Conservation (phyloP, 495 filamentous ascomycete genomes). For the Talaromyces trachyspermus region DNA sequence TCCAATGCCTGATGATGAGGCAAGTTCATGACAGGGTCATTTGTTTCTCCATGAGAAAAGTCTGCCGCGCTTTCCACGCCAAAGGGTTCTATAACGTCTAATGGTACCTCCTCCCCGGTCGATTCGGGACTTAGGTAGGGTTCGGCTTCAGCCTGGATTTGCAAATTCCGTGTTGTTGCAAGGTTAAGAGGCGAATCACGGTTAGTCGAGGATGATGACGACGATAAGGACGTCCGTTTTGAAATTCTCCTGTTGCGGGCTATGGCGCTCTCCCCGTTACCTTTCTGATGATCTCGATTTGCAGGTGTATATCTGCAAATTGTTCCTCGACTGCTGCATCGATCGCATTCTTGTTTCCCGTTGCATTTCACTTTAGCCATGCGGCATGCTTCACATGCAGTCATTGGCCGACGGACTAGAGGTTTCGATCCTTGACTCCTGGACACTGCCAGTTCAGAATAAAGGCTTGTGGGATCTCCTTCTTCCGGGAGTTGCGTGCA, state of each 20-base stretch:
- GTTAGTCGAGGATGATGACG: no score
- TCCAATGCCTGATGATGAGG: constrained; percentile 9
- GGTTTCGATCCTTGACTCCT: background rate
- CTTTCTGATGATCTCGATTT: constrained; percentile 1
- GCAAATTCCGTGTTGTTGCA: no score
- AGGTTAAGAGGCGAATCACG: no score
- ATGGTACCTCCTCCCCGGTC: no score
- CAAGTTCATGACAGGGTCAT: background rate
- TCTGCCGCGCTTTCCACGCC: background rate
- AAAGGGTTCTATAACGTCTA: background rate
- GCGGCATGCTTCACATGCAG: constrained; percentile 10
- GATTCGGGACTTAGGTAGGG: no score
- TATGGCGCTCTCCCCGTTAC: background rate
- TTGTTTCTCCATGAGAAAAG: background rate
- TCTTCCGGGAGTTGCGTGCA: no score
- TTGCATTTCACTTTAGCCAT: constrained; percentile 11
- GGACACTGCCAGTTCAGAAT: constrained; percentile 7
- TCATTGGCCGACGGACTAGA: constrained; percentile 8
- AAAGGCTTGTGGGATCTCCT: constrained; percentile 8
- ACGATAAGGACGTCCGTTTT: no score
- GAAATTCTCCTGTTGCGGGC: background rate
- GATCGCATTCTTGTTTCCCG: constrained; percentile 7
- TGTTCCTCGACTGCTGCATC: constrained; percentile 7
- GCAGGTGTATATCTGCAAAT: constrained; percentile 4
- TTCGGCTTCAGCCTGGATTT: no score